phyloP scores from a whole-genome alignment of 2,329 filamentous ascomycete species.

The Talaromyces verruculosus region DNA sequence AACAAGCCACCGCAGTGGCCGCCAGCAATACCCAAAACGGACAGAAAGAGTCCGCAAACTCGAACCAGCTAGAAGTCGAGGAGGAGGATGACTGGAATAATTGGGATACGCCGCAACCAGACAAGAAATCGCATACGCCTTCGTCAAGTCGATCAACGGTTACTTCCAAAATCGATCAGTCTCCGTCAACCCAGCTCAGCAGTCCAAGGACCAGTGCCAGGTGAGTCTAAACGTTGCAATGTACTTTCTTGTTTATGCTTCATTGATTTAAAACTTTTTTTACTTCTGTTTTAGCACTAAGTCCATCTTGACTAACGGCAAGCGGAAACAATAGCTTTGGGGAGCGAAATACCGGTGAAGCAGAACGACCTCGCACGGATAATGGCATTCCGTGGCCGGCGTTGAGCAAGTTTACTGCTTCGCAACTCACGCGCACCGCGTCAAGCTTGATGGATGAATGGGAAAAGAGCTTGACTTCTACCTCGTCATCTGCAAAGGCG shows the following conservation, averaged over 20 bases:
- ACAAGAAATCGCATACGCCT: constrained; percentile 42
- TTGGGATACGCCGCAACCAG: constrained; percentile 53
- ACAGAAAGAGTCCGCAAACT: constrained; percentile 38
- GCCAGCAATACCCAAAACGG: constrained; percentile 34
- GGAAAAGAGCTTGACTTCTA: constrained; percentile 72
- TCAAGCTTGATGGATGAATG: constrained; percentile 85
- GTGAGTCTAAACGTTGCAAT: constrained; percentile 33
- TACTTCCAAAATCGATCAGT: constrained; percentile 49
- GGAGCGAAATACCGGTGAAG: constrained; percentile 35
- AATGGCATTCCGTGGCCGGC: constrained; percentile 63
- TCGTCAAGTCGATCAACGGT: constrained; percentile 52
- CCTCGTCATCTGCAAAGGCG: constrained; percentile 28
- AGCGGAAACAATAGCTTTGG: constrained; percentile 35
- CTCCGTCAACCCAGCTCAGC: constrained; percentile 46
- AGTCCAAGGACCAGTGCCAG: constrained; percentile 57
- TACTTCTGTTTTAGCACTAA: constrained; percentile 19
- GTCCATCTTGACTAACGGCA: constrained; percentile 26
- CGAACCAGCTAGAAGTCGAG: constrained; percentile 47
- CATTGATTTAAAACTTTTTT: constrained; percentile 6
- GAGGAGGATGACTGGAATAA: constrained; percentile 54
- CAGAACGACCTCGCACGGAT: constrained; percentile 34
- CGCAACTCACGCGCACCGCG: constrained; percentile 78
- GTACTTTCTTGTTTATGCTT: constrained; percentile 27
- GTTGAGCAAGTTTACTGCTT: constrained; percentile 69
- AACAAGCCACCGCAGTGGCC: constrained; percentile 17